Evolutionary conservation across 306 rosid genomes (phyloP).

Genomic region (Delonix regia): DNA sequence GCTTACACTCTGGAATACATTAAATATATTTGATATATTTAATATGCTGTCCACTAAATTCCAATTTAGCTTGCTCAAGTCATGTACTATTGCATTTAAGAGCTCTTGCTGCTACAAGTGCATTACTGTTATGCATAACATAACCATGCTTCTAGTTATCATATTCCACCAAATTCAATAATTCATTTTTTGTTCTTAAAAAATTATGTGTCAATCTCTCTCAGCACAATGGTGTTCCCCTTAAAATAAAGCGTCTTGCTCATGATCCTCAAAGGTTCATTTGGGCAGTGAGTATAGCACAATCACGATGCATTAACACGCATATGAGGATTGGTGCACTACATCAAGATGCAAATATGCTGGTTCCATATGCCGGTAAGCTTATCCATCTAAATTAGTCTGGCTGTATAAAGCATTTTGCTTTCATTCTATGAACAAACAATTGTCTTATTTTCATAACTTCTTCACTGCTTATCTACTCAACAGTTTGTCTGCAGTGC

Average conservation of each 20-base stretch:
- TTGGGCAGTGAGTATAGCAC: constrained; percentile 92
- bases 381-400: constrained; percentile 26
- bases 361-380: constrained; percentile 89
- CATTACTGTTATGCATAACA: not conserved
- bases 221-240: constrained; percentile 83
- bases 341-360: constrained; percentile 80
- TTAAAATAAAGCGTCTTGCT: constrained; percentile 90
- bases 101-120: not conserved
- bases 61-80: not conserved
- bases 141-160: constrained; percentile 23
- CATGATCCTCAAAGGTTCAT: constrained; percentile 75
- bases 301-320: constrained; percentile 86
- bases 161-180: constrained; percentile 9
- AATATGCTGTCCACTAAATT: not conserved
- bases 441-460: not conserved
- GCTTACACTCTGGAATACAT: not conserved
- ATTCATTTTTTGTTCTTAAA: constrained; percentile 18
- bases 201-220: constrained; percentile 32
- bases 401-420: constrained; percentile 10
- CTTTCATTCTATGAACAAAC: constrained; percentile 9
- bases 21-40: not conserved
- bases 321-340: constrained; percentile 81
- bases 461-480: not conserved
- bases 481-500: constrained; percentile 10
- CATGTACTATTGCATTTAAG: not conserved